Percentiles rank a stretch among this genome's conserved stretches.
Evolutionary conservation across 257 asterid species (phyloP).

Genomic region (Capsicum baccatum): DNA sequence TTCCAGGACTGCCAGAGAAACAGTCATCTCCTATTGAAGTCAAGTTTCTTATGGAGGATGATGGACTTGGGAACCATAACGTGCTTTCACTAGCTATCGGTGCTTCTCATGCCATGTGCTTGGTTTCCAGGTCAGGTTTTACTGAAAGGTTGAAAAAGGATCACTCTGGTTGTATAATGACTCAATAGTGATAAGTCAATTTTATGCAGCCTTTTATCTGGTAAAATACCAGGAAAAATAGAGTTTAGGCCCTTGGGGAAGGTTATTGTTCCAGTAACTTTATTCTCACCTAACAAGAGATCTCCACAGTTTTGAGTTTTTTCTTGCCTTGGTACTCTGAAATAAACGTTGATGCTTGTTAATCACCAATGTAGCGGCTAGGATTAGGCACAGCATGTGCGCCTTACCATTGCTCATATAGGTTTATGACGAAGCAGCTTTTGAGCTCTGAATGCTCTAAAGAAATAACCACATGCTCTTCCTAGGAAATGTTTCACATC

Average conservation of each 20-base stretch:
- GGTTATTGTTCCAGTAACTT: neutral
- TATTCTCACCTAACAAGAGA: neutral
- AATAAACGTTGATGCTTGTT: constrained; percentile 15
- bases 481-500: neutral
- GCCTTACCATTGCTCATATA: neutral
- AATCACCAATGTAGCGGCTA: neutral
- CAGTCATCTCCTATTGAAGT: constrained; percentile 84
- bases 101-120: constrained; percentile 94
- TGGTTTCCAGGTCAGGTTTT: constrained; percentile 61
- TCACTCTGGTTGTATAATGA: neutral
- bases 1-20: constrained; percentile 78
- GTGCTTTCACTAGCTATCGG: constrained; percentile 79
- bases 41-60: constrained; percentile 74
- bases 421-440: neutral
- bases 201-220: constrained; percentile 1
- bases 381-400: neutral
- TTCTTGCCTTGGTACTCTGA: neutral
- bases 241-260: neutral
- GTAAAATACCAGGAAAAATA: neutral
- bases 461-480: constrained; percentile 14
- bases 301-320: neutral
- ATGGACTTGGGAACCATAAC: constrained; percentile 58
- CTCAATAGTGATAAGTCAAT: neutral
- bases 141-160: neutral
- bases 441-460: constrained; percentile 27